Evolutionary conservation across 2,329 filamentous ascomycete species (phyloP).

Genomic region (Botrytis fragariae): DNA sequence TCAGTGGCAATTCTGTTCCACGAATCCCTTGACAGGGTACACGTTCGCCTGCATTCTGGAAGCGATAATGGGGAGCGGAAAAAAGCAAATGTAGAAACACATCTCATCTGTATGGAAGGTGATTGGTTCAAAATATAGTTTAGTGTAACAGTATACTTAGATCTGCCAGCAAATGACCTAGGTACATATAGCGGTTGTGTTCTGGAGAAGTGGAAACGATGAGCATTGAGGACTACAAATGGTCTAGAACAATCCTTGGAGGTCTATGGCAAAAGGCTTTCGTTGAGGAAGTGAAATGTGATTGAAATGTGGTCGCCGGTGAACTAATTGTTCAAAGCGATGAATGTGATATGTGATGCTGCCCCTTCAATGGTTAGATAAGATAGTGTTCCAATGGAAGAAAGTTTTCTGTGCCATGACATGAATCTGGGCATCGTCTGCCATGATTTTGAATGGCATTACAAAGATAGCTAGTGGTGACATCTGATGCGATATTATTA

Average conservation of each 20-base stretch:
- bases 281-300: neutral
- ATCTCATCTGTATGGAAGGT: neutral
- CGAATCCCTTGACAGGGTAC: constrained; percentile 2
- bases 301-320: neutral
- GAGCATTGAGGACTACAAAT: neutral
- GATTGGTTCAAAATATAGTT: neutral
- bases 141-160: neutral
- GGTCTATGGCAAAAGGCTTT: neutral
- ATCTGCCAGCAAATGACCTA: constrained; percentile 15
- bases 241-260: neutral
- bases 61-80: neutral
- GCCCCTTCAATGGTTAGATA: neutral
- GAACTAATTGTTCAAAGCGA: neutral
- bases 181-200: neutral
- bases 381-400: neutral
- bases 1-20: neutral
- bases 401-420: neutral
- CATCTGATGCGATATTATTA: neutral
- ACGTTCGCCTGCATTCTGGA: constrained; percentile 11
- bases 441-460: too few species aligned
- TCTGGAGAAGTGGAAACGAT: neutral
- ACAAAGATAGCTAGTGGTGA: neutral
- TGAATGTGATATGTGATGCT: neutral
- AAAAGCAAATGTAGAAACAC: neutral
- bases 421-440: too few species aligned